Percentiles rank a stretch among this genome's conserved stretches.
Evolutionary conservation across 495 filamentous ascomycete genomes (phyloP).

Genomic region (Tuber brumale): DNA sequence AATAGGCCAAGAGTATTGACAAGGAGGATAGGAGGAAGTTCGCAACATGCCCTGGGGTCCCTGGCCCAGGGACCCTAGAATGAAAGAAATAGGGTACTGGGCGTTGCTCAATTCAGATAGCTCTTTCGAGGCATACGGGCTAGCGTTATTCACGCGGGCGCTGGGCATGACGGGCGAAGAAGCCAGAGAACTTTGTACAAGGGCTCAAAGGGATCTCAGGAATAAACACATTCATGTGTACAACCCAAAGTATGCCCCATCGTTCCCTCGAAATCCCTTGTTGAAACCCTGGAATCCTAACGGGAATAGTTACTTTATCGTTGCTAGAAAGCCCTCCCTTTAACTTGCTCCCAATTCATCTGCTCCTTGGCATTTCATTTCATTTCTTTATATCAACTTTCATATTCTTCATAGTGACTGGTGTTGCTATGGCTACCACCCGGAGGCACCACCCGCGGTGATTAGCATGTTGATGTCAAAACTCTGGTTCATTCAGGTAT

Average conservation of each 20-base stretch:
- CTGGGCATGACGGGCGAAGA: constrained; percentile 29
- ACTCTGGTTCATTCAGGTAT: background rate
- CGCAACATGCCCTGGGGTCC: constrained; percentile 22
- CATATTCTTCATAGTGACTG: background rate
- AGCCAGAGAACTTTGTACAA: constrained; percentile 23
- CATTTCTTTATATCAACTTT: background rate
- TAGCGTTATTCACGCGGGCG: constrained; percentile 34
- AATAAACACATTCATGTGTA: constrained; percentile 36
- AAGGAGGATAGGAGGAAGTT: constrained; percentile 12
- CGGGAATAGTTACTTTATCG: constrained; percentile 21
- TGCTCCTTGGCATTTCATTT: background rate
- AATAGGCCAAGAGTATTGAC: background rate
- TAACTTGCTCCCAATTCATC: background rate
- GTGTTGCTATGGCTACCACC: background rate
- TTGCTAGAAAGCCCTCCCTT: constrained; percentile 20
- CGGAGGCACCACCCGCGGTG: background rate
- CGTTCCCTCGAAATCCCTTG: background rate
- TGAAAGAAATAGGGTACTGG: constrained; percentile 36
- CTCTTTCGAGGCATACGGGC: constrained; percentile 37
- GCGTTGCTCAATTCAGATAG: constrained; percentile 24
- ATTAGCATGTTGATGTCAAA: background rate
- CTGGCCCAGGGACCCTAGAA: constrained; percentile 32
- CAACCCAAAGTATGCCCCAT: constrained; percentile 16
- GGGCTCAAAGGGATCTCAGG: constrained; percentile 20
- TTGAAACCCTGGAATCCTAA: background rate